Conservation (phyloP, 2,329 filamentous ascomycete species). For the Fusarium sp. region DNA sequence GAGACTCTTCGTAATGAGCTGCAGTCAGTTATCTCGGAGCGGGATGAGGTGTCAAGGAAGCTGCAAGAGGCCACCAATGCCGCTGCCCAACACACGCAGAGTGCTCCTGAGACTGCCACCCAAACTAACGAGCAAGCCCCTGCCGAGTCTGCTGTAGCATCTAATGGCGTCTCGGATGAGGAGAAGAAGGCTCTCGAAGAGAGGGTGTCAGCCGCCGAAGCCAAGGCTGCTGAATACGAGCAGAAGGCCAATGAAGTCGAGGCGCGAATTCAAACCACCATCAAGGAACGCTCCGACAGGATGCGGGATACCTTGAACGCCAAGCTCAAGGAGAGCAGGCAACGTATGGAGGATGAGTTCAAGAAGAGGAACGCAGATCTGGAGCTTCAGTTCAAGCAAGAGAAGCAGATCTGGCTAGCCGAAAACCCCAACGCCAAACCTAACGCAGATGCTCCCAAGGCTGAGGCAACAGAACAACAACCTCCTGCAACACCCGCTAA, state of each 20-base stretch:
- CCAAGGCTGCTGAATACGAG: constrained; percentile 72
- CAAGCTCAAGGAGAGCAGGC: constrained; percentile 74
- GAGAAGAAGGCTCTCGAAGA: constrained; percentile 71
- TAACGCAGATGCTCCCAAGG: constrained; percentile 35
- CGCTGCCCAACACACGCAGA: constrained; percentile 48
- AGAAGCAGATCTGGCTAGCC: constrained; percentile 70
- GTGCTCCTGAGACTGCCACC: constrained; percentile 55
- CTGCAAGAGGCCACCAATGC: constrained; percentile 48
- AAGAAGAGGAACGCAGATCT: constrained; percentile 65
- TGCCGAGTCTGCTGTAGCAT: constrained; percentile 26
- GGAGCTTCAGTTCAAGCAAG: constrained; percentile 69
- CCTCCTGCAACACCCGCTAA: constrained; percentile 55
- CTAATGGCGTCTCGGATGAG: constrained; percentile 59
- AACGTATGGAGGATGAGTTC: constrained; percentile 62
- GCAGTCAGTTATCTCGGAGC: constrained; percentile 68
- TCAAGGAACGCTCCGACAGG: constrained; percentile 73
- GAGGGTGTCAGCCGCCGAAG: constrained; percentile 69
- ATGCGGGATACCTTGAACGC: constrained; percentile 76
- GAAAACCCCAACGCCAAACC: constrained; percentile 56
- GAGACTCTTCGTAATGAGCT: constrained; percentile 68
- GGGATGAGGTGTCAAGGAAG: constrained; percentile 67
- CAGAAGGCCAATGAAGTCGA: constrained; percentile 73
- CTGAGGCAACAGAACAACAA: constrained; percentile 35
- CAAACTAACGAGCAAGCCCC: constrained; percentile 47
- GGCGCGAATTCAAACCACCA: constrained; percentile 66